Evolutionary conservation across 352 stramenopile genomes (phyloP).

Genomic region (Globisporangium yorkense): DNA sequence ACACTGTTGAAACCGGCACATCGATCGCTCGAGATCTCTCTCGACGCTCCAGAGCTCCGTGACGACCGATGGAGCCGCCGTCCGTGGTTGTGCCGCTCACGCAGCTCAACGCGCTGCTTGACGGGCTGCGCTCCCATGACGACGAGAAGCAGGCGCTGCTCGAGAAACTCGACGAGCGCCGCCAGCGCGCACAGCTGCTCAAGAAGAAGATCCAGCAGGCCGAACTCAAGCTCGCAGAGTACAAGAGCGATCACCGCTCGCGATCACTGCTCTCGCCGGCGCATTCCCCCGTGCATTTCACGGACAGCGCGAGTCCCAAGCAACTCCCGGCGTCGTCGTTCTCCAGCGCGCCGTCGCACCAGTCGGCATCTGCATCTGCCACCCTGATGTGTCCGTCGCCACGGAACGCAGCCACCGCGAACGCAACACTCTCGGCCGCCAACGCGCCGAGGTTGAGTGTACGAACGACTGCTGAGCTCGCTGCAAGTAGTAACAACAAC

Average conservation of each 20-base stretch:
- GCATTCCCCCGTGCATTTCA: slow-evolving; percentile 3
- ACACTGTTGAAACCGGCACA: no score
- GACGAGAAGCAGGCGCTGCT: slow-evolving; percentile 32
- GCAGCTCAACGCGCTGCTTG: slow-evolving; percentile 32
- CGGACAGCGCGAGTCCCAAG: background rate
- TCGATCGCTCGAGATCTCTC: no score
- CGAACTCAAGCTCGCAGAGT: slow-evolving; percentile 41
- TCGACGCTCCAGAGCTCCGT: no score
- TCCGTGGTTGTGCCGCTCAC: slow-evolving; percentile 36
- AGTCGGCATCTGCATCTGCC: background rate
- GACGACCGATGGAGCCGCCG: background rate
- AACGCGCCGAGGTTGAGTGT: slow-evolving; percentile 2
- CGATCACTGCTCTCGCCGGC: slow-evolving; percentile 16
- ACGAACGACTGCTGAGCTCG: background rate
- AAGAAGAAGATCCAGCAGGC: slow-evolving; percentile 29
- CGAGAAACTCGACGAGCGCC: slow-evolving; percentile 27
- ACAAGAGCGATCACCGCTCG: slow-evolving; percentile 39
- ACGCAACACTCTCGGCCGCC: background rate
- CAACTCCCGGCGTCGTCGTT: slow-evolving; percentile 6
- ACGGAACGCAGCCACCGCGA: background rate
- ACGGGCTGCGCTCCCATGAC: slow-evolving; percentile 26
- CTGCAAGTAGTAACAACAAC: background rate
- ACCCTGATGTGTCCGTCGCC: background rate
- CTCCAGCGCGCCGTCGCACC: slow-evolving; percentile 9
- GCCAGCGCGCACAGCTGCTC: slow-evolving; percentile 29